Conservation (phyloP, 2,329 filamentous ascomycete genomes). For the Xenosphaeropsis pyriputrescens region DNA sequence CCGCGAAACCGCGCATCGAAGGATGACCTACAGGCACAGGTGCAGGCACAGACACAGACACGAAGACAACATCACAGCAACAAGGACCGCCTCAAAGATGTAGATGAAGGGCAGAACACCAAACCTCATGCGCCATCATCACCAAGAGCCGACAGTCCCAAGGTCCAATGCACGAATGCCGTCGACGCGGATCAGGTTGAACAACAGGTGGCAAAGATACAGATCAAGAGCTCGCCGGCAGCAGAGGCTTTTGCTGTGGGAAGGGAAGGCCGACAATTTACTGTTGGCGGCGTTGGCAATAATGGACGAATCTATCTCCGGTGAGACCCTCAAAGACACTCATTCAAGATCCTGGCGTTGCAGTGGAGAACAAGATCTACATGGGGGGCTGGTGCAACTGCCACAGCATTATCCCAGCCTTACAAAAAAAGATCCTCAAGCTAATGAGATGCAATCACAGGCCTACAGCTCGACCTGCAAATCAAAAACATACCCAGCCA, state of each 20-base stretch:
- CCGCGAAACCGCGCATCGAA: conserved; percentile 15
- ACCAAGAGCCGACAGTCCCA: too few relatives aligned
- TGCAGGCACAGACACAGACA: conserved; percentile 5
- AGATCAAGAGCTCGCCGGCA: conserved; percentile 33
- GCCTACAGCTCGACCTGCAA: conserved; percentile 43
- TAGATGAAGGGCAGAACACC: conserved; percentile 7
- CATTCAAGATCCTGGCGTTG: not conserved
- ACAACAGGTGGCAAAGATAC: conserved; percentile 10
- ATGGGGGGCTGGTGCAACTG: conserved; percentile 12
- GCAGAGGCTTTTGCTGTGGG: conserved; percentile 46
- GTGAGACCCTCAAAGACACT: conserved; percentile 29
- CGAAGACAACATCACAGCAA: conserved; percentile 10
- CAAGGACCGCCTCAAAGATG: conserved; percentile 10
- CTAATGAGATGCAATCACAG: conserved; percentile 21
- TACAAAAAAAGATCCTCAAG: conserved; percentile 4
- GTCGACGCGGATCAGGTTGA: conserved; percentile 14
- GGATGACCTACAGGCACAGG: conserved; percentile 10
- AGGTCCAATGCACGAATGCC: conserved; percentile 2
- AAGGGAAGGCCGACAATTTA: conserved; percentile 33
- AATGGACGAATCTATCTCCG: conserved; percentile 73
- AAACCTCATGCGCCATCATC: too few relatives aligned
- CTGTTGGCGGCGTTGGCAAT: conserved; percentile 69
- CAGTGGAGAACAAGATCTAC: too few relatives aligned
- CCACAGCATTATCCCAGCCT: conserved; percentile 20
- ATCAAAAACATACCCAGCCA: conserved; percentile 46